phyloP scores from a whole-genome alignment of 108 stramenopile species.

The Parmales sp. region DNA sequence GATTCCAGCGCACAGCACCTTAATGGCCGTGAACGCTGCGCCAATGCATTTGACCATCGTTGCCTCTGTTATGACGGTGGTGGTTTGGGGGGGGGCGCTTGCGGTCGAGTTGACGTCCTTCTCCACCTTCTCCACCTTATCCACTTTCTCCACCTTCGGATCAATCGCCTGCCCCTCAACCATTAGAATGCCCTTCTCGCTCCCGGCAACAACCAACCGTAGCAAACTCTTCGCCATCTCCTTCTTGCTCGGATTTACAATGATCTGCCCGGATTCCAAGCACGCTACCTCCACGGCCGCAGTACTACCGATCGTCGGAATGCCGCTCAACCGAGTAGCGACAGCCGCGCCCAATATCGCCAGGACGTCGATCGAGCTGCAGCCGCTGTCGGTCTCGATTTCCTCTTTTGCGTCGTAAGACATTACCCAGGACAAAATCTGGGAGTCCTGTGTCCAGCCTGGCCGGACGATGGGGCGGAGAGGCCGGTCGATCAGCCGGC shows the following conservation, averaged over 20 bases:
- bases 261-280: conserved; percentile 37
- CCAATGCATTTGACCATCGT: conserved; percentile 68
- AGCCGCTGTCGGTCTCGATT: conserved; percentile 50
- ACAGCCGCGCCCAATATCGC: conserved; percentile 61
- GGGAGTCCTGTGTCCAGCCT: conserved; percentile 88
- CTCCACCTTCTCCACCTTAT: no score
- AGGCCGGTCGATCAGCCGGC: conserved; percentile 86
- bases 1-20: conserved; percentile 57
- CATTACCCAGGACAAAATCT: conserved; percentile 81
- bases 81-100: no score
- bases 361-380: no score
- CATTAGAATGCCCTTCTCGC: conserved; percentile 81
- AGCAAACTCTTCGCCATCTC: conserved; percentile 54
- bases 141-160: no score
- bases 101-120: no score
- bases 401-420: conserved; percentile 64
- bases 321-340: conserved; percentile 56
- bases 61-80: conserved; percentile 77
- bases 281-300: conserved; percentile 72
- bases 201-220: conserved; percentile 69
- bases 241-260: conserved; percentile 59
- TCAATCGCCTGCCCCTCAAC: conserved; percentile 87
- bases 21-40: conserved; percentile 70
- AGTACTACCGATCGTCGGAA: conserved; percentile 58
- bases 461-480: conserved; percentile 75